Evolutionary conservation across 2,329 filamentous ascomycete genomes (phyloP).

Genomic region (Paraconiothyrium sp.): DNA sequence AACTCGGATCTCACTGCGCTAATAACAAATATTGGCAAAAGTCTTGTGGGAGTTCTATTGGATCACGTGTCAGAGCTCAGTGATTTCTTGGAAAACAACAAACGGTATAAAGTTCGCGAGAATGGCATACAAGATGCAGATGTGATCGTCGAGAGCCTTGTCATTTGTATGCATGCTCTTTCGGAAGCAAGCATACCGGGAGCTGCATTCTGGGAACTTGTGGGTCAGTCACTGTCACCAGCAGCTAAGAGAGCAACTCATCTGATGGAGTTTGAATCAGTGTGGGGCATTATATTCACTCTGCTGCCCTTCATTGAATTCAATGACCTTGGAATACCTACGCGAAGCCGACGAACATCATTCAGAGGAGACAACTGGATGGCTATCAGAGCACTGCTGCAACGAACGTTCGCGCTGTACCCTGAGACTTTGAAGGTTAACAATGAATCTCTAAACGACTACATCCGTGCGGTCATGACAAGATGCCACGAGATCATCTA

Average conservation of each 20-base stretch:
- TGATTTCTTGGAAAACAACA: slow-evolving; percentile 57
- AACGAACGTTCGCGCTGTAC: slow-evolving; percentile 59
- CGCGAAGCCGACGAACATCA: slow-evolving; percentile 53
- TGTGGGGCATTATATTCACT: slow-evolving; percentile 60
- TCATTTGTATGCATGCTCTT: slow-evolving; percentile 59
- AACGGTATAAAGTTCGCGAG: slow-evolving; percentile 53
- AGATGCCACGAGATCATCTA: slow-evolving; percentile 64
- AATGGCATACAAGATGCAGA: slow-evolving; percentile 58
- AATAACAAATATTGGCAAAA: slow-evolving; percentile 46
- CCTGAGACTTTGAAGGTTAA: slow-evolving; percentile 48
- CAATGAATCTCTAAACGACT: slow-evolving; percentile 62
- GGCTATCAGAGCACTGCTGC: slow-evolving; percentile 57
- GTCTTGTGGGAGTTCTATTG: slow-evolving; percentile 49
- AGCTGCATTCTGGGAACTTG: slow-evolving; percentile 55
- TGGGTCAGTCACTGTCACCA: slow-evolving; percentile 47
- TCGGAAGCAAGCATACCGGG: slow-evolving; percentile 37
- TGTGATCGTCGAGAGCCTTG: slow-evolving; percentile 56
- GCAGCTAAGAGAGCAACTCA: slow-evolving; percentile 30
- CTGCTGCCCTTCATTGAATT: slow-evolving; percentile 64
- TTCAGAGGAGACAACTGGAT: slow-evolving; percentile 60
- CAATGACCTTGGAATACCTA: slow-evolving; percentile 59
- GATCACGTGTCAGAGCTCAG: slow-evolving; percentile 48
- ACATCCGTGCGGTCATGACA: slow-evolving; percentile 61
- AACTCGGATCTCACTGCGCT: slow-evolving; percentile 36
- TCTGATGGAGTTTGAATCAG: slow-evolving; percentile 46